Base-by-base conservation (phyloP, 2,329 filamentous ascomycete genomes). In the Fusarium pilosicola region DNA sequence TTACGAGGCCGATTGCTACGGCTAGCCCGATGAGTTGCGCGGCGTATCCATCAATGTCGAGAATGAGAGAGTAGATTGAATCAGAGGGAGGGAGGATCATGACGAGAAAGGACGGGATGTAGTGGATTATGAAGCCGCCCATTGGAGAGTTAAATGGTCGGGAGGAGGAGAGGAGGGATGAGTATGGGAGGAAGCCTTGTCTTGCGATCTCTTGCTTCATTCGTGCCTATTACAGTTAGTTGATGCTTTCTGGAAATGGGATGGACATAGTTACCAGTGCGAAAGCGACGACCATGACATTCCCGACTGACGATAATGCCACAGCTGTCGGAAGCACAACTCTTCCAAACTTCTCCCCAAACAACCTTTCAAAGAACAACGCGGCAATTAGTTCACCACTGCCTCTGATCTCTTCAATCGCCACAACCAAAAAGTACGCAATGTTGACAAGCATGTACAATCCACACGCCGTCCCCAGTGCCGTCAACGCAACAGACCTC, bases 231-330 rank as follows among this genome's bases (percentile, higher is more conserved):
- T 34, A 30, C 18, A 22, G 41, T 75, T 61, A 78, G 73, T 56
- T 73, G 28, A 15, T 30, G 65, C 73, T 44, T 26, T 39, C 2
- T 20, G 18, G 24, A 7, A 14, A 46, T 20, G 24, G 12, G 24
- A 28, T 46, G 24, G 44, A 20, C 44, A 14, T 34, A 32, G 30
- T 32, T 32, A 92, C 91, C 80, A 91, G 80, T 3, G 90, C 86
- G 79, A 93, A 94, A 0, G 90, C 90, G 5, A 92, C 91, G 0
- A 93, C 91, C 87, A 94, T 91, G 20, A 94, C 91, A 77, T 94
- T 94, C 0, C 92, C 92, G 5, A 86, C 88, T 0, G 91, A 91
- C 3, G 90, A 93, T 30, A 93, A 81, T 0, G 92, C 92, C 39
- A 94, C 90, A 1, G 89, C 88, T 14, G 93, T 79, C 0, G 91